phyloP scores from a whole-genome alignment of 352 stramenopile genomes.

The Globisporangium perplexum region DNA sequence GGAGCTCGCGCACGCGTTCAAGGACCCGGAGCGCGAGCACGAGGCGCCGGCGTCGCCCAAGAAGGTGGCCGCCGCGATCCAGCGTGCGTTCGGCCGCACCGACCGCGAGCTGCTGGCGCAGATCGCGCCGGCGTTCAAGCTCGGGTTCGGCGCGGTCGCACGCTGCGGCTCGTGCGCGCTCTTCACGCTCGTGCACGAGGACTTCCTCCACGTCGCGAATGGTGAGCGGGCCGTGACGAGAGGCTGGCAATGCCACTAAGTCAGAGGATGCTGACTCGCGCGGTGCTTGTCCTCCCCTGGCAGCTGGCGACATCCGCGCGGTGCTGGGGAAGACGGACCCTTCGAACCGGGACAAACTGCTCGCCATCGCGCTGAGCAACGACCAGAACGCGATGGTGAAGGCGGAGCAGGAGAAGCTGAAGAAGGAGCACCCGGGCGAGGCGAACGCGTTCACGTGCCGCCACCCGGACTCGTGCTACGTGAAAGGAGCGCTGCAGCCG shows the following conservation, averaged over 20 bases:
- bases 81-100: constrained; percentile 80
- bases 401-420: constrained; percentile 82
- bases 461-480: constrained; percentile 89
- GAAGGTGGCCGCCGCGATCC: constrained; percentile 60
- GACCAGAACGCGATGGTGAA: constrained; percentile 92
- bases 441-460: constrained; percentile 90
- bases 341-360: constrained; percentile 29
- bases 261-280: background rate
- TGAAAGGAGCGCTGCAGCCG: constrained; percentile 89
- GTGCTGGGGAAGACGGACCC: constrained; percentile 55
- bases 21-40: constrained; percentile 18
- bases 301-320: constrained; percentile 74
- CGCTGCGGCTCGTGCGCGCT: constrained; percentile 87
- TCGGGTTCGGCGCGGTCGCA: constrained; percentile 88
- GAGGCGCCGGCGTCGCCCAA: constrained; percentile 28
- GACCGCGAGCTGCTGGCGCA: constrained; percentile 83
- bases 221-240: constrained; percentile 19
- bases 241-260: too few relatives aligned
- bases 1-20: constrained; percentile 50
- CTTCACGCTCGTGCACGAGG: constrained; percentile 66
- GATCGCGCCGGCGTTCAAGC: constrained; percentile 81
- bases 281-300: background rate
- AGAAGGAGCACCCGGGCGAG: constrained; percentile 82
- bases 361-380: constrained; percentile 76
- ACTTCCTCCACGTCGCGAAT: constrained; percentile 85